Conservation (phyloP, 1,284 basidiomycete genomes). For the Pseudozyma tsukubaensis region DNA sequence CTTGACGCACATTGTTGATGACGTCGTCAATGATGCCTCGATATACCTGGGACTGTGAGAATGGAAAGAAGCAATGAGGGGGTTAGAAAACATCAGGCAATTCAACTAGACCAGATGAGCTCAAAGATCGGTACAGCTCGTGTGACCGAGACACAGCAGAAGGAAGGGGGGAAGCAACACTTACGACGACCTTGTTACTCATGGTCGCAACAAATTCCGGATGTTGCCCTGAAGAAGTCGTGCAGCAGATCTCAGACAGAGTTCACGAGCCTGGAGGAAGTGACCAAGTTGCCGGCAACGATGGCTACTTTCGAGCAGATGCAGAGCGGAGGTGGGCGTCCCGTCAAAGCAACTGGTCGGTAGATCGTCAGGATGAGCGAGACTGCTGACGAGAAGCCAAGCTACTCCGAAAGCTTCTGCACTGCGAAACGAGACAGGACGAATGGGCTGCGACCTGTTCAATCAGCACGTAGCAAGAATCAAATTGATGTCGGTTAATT, state of each 20-base stretch:
- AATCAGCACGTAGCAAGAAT: no score
- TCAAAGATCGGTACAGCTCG: background rate
- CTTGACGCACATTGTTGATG: slow-evolving; percentile 84
- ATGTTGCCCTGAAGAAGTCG: background rate
- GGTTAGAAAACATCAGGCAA: background rate
- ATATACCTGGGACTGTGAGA: slow-evolving; percentile 87
- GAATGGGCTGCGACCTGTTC: no score
- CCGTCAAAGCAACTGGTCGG: no score
- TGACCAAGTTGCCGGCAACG: no score
- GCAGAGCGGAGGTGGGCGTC: no score
- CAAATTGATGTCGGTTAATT: no score
- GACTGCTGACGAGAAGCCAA: no score
- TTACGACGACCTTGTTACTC: slow-evolving; percentile 59
- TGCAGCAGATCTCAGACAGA: background rate
- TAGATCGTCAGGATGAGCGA: no score
- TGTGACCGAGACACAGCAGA: background rate
- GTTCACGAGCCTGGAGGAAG: background rate
- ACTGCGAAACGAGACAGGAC: no score
- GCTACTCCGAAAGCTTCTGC: no score
- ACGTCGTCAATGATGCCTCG: slow-evolving; percentile 97
- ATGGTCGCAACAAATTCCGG: slow-evolving; percentile 22
- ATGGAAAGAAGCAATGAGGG: background rate
- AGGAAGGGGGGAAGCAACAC: slow-evolving; percentile 12
- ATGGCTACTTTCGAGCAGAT: no score
- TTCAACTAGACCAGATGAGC: background rate